Conservation (phyloP, 2,329 filamentous ascomycete genomes). For the Epichloe amarillans region DNA sequence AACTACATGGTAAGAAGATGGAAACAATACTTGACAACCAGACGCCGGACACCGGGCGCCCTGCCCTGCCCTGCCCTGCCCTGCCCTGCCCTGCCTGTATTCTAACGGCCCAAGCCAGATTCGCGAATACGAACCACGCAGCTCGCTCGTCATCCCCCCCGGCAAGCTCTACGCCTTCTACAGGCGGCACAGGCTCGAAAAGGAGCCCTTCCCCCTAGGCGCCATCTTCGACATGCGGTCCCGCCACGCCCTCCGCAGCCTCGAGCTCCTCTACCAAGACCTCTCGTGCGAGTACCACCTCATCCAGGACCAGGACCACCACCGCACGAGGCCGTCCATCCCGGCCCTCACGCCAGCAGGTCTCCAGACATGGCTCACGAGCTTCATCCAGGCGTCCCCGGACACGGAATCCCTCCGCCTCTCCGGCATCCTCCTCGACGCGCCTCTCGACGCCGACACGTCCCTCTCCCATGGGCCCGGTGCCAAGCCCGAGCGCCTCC, state of each 20-base stretch:
- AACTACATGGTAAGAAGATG: slow-evolving; percentile 49
- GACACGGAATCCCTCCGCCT: slow-evolving; percentile 62
- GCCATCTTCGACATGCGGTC: slow-evolving; percentile 39
- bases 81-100: no score
- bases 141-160: slow-evolving; percentile 54
- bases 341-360: slow-evolving; percentile 55
- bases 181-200: slow-evolving; percentile 45
- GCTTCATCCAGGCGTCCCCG: slow-evolving; percentile 62
- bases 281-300: slow-evolving; percentile 51
- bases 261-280: slow-evolving; percentile 38
- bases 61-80: no score
- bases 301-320: slow-evolving; percentile 31
- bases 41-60: no score
- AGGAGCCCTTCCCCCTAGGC: slow-evolving; percentile 55
- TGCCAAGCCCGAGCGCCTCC: slow-evolving; percentile 58
- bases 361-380: slow-evolving; percentile 58
- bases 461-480: slow-evolving; percentile 24
- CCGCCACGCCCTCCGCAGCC: slow-evolving; percentile 12
- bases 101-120: slow-evolving; percentile 12
- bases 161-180: slow-evolving; percentile 67
- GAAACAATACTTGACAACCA: background rate
- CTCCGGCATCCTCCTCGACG: slow-evolving; percentile 50
- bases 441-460: slow-evolving; percentile 46
- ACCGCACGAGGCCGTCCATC: slow-evolving; percentile 35
- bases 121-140: slow-evolving; percentile 16